phyloP scores from a whole-genome alignment of 2,329 filamentous ascomycete species.

The Pyricularia sp. region DNA sequence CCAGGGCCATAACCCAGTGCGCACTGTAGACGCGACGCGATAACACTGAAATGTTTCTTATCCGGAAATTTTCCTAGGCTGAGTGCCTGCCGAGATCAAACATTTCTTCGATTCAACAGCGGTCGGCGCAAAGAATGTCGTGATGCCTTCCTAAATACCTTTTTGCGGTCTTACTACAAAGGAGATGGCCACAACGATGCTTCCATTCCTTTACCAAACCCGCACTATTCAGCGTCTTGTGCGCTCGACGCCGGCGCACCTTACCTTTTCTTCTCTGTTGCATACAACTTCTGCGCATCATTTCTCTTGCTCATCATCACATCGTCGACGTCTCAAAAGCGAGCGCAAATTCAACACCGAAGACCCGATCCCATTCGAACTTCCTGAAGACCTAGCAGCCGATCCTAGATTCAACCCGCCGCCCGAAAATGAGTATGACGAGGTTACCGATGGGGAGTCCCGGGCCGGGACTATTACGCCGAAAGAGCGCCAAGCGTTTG shows the following conservation, averaged over 20 bases:
- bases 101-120: neutral
- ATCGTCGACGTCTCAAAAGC: neutral
- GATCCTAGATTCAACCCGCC: slow-evolving; percentile 11
- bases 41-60: neutral
- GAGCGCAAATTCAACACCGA: slow-evolving; percentile 3
- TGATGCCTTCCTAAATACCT: neutral
- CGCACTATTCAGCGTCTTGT: slow-evolving; percentile 38
- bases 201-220: slow-evolving; percentile 63
- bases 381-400: slow-evolving; percentile 21
- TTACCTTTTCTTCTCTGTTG: slow-evolving; percentile 14
- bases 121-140: neutral
- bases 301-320: neutral
- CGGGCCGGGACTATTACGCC: slow-evolving; percentile 44
- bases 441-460: slow-evolving; percentile 8
- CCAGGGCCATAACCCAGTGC: neutral
- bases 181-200: slow-evolving; percentile 36
- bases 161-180: neutral
- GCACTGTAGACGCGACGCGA: neutral
- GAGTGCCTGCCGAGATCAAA: neutral
- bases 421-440: slow-evolving; percentile 11
- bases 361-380: slow-evolving; percentile 40
- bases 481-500: slow-evolving; percentile 33
- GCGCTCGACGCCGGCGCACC: slow-evolving; percentile 11
- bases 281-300: slow-evolving; percentile 11
- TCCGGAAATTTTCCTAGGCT: neutral